Evolutionary conservation across 371 early-diverging fungal species (phyloP).

Genomic region (Mortierella sp.): DNA sequence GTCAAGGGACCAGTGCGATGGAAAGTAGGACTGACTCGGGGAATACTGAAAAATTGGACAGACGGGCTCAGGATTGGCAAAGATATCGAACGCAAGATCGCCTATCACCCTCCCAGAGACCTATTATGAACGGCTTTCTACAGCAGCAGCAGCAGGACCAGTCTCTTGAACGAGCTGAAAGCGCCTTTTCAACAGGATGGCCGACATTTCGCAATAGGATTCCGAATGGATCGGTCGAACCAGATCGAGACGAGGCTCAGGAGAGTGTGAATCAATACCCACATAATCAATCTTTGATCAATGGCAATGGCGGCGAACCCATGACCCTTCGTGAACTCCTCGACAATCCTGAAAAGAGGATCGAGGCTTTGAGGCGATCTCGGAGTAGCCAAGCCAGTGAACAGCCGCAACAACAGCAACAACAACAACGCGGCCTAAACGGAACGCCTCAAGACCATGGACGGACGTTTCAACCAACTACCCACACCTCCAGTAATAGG

Average conservation of each 20-base stretch:
- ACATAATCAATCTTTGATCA: neutral
- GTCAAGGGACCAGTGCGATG: neutral
- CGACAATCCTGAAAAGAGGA: constrained; percentile 30
- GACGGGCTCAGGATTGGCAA: neutral
- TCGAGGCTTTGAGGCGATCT: constrained; percentile 29
- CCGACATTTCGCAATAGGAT: neutral
- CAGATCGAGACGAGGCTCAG: neutral
- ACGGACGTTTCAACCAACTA: neutral
- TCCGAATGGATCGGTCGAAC: neutral
- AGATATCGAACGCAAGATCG: constrained; percentile 2
- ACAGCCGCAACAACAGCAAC: constrained; percentile 9
- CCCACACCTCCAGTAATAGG: neutral
- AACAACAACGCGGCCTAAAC: neutral
- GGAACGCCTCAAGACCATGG: neutral
- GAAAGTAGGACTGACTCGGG: neutral
- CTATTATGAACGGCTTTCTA: neutral
- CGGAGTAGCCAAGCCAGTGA: constrained; percentile 14
- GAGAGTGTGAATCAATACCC: neutral
- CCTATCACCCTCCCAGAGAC: neutral
- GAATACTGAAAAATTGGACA: neutral
- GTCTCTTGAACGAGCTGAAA: neutral
- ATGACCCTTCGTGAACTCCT: constrained; percentile 41
- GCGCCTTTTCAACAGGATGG: constrained; percentile 8
- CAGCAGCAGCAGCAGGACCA: constrained; percentile 1
- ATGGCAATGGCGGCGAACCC: neutral